Conservation (phyloP, 352 stramenopile species). For the Thalassiosira oceanica region DNA sequence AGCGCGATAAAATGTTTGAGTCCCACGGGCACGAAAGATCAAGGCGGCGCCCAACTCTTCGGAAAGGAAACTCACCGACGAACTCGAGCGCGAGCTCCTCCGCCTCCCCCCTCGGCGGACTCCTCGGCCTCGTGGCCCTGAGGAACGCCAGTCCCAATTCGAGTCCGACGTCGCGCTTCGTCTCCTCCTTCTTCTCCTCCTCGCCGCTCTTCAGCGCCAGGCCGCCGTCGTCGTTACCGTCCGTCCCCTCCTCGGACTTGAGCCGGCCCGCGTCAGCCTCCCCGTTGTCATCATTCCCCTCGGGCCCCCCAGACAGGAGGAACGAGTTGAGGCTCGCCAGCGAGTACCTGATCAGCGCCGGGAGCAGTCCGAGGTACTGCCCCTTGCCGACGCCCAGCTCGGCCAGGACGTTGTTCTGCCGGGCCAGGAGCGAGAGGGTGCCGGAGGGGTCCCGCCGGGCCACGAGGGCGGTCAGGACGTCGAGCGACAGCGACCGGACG, state of each 20-base stretch:
- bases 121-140: slow-evolving; percentile 54
- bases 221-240: not conserved
- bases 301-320: slow-evolving; percentile 22
- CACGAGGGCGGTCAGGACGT: slow-evolving; percentile 73
- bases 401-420: slow-evolving; percentile 70
- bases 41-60: too few relatives aligned
- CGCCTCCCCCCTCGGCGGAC: slow-evolving; percentile 40
- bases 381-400: slow-evolving; percentile 80
- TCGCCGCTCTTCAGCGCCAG: slow-evolving; percentile 1
- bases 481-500: slow-evolving; percentile 62
- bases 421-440: slow-evolving; percentile 51
- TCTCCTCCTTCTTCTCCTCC: slow-evolving; percentile 11
- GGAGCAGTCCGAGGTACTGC: slow-evolving; percentile 75
- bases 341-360: slow-evolving; percentile 77
- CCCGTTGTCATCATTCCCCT: not conserved
- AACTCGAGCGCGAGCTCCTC: slow-evolving; percentile 71
- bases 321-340: slow-evolving; percentile 70
- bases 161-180: slow-evolving; percentile 39
- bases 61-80: too few relatives aligned
- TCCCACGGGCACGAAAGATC: too few relatives aligned
- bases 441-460: slow-evolving; percentile 58
- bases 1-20: too few relatives aligned
- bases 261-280: not conserved
- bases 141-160: slow-evolving; percentile 77
- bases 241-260: not conserved